A percentile compares a stretch with the other conserved stretches of the same genome.
Evolutionary conservation across 805 yeast genomes (phyloP).

Genomic region (Candida glaebosa): DNA sequence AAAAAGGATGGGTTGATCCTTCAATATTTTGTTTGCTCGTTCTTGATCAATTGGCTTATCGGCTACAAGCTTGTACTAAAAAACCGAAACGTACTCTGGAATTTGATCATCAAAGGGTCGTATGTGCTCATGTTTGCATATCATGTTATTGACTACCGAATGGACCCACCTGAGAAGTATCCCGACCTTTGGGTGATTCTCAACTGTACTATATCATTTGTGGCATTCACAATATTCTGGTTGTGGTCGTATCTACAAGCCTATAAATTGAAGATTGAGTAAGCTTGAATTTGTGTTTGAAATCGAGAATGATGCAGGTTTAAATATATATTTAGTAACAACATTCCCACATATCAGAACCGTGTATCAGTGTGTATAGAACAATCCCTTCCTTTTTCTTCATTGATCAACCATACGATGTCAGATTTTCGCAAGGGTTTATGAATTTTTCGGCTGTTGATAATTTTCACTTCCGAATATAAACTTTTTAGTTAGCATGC

Average conservation of each 20-base stretch:
- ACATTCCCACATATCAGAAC: no score
- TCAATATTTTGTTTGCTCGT: constrained; percentile 63
- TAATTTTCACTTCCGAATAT: no score
- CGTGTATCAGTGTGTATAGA: no score
- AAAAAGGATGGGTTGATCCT: constrained; percentile 68
- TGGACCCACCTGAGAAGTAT: constrained; percentile 53
- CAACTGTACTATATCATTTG: constrained; percentile 72
- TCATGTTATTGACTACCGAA: constrained; percentile 51
- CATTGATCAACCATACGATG: no score
- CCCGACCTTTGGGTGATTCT: constrained; percentile 87
- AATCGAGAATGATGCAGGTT: no score
- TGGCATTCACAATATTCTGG: constrained; percentile 72
- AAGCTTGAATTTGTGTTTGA: not conserved
- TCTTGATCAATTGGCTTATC: constrained; percentile 46
- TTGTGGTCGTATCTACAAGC: constrained; percentile 69
- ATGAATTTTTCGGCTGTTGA: no score
- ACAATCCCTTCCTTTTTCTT: no score
- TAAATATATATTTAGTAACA: no score
- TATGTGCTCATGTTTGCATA: constrained; percentile 45
- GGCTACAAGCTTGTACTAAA: constrained; percentile 27
- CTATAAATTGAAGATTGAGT: constrained; percentile 12
- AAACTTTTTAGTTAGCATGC: not conserved
- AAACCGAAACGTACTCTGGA: constrained; percentile 22
- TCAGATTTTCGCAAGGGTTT: no score
- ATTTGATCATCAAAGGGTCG: constrained; percentile 20